phyloP scores from a whole-genome alignment of 2,329 filamentous ascomycete species.

The Falciphora oryzae region DNA sequence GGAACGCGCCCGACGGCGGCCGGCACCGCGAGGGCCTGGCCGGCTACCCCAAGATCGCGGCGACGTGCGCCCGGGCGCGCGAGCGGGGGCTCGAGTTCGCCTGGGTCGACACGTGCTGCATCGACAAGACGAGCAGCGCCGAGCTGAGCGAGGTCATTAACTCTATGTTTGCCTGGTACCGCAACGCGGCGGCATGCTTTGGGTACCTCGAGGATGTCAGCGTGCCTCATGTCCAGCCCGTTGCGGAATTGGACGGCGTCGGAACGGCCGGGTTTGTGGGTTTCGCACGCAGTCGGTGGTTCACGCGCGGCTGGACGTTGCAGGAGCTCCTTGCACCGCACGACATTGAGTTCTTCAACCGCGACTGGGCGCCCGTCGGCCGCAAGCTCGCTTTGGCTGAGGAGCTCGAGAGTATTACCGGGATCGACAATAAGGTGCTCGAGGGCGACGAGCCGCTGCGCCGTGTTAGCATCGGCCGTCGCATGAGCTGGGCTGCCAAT shows the following conservation, averaged over 20 bases:
- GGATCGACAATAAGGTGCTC: constrained; percentile 18
- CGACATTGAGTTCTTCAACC: constrained; percentile 24
- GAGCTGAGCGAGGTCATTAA: constrained; percentile 18
- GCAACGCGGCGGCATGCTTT: constrained; percentile 11
- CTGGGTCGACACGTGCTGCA: constrained; percentile 21
- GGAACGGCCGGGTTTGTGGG: not conserved
- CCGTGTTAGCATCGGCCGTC: constrained; percentile 1
- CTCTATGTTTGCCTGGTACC: constrained; percentile 19
- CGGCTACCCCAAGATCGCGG: constrained; percentile 10
- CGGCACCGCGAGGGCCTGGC: constrained; percentile 2
- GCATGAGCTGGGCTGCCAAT: constrained; percentile 16
- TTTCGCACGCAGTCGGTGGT: constrained; percentile 22
- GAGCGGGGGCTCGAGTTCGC: constrained; percentile 9
- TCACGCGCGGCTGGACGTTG: constrained; percentile 49
- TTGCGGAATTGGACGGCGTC: too few relatives aligned
- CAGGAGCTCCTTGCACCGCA: constrained; percentile 57
- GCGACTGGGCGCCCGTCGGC: constrained; percentile 22
- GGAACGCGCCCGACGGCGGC: not conserved
- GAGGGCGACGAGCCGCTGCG: constrained; percentile 3
- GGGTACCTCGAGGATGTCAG: constrained; percentile 10
- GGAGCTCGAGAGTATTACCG: constrained; percentile 15
- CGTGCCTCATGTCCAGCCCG: not conserved
- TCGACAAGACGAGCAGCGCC: constrained; percentile 15
- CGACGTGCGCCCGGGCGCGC: constrained; percentile 7
- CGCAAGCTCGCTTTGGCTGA: constrained; percentile 16